Percentiles rank a stretch among this genome's conserved stretches.
These are phyloP conservation scores for Sphaerobolus stellatus DNA, from an alignment of 1,284 basidiomycete genomes.

Conservation along the genomic window DNA sequence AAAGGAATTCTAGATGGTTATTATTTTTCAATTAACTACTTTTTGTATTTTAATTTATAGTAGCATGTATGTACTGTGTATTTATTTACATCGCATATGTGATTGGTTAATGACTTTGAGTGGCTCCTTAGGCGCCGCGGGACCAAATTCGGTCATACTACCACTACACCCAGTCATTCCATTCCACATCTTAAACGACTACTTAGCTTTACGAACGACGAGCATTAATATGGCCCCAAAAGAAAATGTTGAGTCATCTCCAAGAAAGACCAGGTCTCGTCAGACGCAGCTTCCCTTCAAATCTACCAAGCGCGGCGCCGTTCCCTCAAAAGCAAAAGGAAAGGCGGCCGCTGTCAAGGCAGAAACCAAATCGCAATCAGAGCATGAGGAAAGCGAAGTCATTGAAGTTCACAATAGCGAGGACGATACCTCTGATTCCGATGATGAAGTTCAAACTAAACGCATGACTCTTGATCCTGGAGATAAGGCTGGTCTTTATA, in stretches of 20 bases:
- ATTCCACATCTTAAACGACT: not conserved
- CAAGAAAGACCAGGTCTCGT: slow-evolving; percentile 11
- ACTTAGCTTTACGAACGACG: not conserved
- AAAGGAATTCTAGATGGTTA: no score
- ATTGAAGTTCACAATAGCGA: slow-evolving; percentile 12
- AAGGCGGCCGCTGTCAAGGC: slow-evolving; percentile 40
- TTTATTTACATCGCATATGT: no score
- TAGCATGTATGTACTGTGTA: no score
- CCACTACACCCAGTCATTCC: not conserved
- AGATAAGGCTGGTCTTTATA: slow-evolving; percentile 52
- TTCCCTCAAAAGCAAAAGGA: slow-evolving; percentile 22
- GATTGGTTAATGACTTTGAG: no score
- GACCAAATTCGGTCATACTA: not conserved
- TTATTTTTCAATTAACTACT: no score
- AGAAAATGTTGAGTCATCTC: slow-evolving; percentile 2
- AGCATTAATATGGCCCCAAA: slow-evolving; percentile 17
- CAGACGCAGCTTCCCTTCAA: slow-evolving; percentile 53
- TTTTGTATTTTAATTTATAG: no score
- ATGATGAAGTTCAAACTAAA: slow-evolving; percentile 21
- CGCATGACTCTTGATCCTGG: slow-evolving; percentile 34
- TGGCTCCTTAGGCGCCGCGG: no score
- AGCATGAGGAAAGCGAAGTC: slow-evolving; percentile 12
- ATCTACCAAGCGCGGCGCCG: slow-evolving; percentile 48
- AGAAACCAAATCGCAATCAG: slow-evolving; percentile 8
- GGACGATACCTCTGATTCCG: not conserved